Base-by-base conservation (phyloP, 257 asterid genomes). In the Plantago elongata region DNA sequence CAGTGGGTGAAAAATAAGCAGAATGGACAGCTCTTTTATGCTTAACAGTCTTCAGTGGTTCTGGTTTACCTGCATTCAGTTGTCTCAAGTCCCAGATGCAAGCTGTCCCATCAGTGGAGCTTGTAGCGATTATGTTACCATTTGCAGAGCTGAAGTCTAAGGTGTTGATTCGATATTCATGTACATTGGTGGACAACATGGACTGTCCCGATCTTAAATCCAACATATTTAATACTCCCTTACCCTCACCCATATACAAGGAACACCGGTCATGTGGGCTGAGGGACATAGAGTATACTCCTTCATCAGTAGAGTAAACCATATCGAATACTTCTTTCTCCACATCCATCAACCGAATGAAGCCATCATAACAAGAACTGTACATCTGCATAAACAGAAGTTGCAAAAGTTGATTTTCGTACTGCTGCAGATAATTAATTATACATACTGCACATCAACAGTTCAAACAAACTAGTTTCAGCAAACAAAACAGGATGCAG, bases 11-110 rank as follows among this genome's bases (percentile, higher is more conserved):
- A 77, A 91, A 91, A 74, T 84, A 86, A 69, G 98, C 95, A 52
- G 98, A 83, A 64, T 89, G 84, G 64, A 91, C 87, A 64, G 88
- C 79, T 71, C 85, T 77, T 70, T 74, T 65, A 72, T 91, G 98
- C 65, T 38, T 51, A 73, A 86, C 67, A 43, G 74, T 74, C 65
- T 49, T 80, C 78, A 91, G 63, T 45, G 87, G 61, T 51, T 68
- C 65, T 34, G 75, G 77, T 57, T 60, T 72, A 46, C 71, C 62
- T 29, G 75, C 76, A 62, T 70, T 63, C 60, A 81, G 72, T 51
- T 56, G 61, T 74, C 97, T 80, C 85, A 92, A 72, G 77, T 92
- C 98, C 98, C 99, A 89, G 65, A 92, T 80, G 75, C 94, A 81
- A 71, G 91, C 99, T 52, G 90, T 79, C 63, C 85, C 83, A 70